Conservation (phyloP, 2,329 filamentous ascomycete species). For the Aspergillus aculeatus region DNA sequence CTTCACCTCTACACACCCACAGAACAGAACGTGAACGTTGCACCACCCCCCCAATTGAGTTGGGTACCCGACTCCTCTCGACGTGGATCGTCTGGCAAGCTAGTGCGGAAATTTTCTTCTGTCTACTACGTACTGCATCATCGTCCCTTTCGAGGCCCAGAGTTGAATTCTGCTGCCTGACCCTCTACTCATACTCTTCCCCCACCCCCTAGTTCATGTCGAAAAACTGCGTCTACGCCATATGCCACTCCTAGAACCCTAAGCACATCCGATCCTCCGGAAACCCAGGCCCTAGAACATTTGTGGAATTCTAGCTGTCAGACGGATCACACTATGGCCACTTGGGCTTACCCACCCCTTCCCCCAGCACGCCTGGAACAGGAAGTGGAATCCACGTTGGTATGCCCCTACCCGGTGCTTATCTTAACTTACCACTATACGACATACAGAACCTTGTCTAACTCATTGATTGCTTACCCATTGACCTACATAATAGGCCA, state of each 20-base stretch:
- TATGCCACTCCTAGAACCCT: neutral
- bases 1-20: slow-evolving; percentile 2
- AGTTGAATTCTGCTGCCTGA: neutral
- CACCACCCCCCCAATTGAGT: slow-evolving; percentile 22
- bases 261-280: slow-evolving; percentile 2
- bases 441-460: neutral
- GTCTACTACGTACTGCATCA: slow-evolving; percentile 4
- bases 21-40: slow-evolving; percentile 22
- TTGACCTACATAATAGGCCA: slow-evolving; percentile 39
- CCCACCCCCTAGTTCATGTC: neutral
- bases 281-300: neutral
- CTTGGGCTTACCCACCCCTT: slow-evolving; percentile 61
- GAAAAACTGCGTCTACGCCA: neutral
- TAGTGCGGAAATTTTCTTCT: slow-evolving; percentile 20
- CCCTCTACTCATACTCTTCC: neutral
- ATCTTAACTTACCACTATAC: neutral
- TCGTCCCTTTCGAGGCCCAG: slow-evolving; percentile 3
- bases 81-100: slow-evolving; percentile 20
- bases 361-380: slow-evolving; percentile 50
- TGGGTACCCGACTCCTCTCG: slow-evolving; percentile 13
- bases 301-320: neutral
- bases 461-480: slow-evolving; percentile 1
- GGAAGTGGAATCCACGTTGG: slow-evolving; percentile 55
- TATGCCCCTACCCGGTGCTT: slow-evolving; percentile 28
- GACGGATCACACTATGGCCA: slow-evolving; percentile 52